Conservation (phyloP, 345 rosid genomes). For the Combretum micranthum region DNA sequence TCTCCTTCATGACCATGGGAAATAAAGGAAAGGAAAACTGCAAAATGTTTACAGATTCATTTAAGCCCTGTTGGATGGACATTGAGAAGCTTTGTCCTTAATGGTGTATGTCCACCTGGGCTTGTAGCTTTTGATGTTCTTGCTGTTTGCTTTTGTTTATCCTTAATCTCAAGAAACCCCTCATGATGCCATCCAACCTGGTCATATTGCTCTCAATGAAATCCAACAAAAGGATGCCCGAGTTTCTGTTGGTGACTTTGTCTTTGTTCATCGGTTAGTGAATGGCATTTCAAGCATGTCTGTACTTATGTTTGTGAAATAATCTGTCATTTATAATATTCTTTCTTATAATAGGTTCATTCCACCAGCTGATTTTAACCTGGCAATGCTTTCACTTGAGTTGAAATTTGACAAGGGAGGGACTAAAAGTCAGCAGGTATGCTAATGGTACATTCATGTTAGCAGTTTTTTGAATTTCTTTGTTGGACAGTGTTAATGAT, state of each 20-base stretch:
- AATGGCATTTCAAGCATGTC: not conserved
- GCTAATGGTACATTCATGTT: not conserved
- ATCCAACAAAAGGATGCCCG: slow-evolving; percentile 78
- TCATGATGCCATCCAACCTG: slow-evolving; percentile 56
- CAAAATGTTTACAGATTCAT: no score
- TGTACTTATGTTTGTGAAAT: not conserved
- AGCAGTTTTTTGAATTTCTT: not conserved
- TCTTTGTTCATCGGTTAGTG: slow-evolving; percentile 60
- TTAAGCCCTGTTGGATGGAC: no score
- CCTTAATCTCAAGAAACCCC: slow-evolving; percentile 65
- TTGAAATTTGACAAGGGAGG: slow-evolving; percentile 95
- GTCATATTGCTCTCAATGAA: slow-evolving; percentile 64
- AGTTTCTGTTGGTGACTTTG: slow-evolving; percentile 73
- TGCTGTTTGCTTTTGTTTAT: slow-evolving; percentile 12
- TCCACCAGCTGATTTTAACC: slow-evolving; percentile 80
- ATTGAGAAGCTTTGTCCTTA: no score
- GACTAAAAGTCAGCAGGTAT: slow-evolving; percentile 77
- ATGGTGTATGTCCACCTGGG: no score
- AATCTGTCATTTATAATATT: not conserved
- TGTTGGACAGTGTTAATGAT: not conserved
- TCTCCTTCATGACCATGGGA: no score
- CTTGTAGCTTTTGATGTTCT: not conserved
- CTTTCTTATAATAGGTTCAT: slow-evolving; percentile 60
- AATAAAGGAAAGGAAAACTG: no score
- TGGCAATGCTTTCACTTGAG: slow-evolving; percentile 74